Percentiles rank a stretch among this genome's conserved stretches.
These are phyloP conservation scores for Oryza officinalis DNA, from an alignment of 176 grass and related monocot genomes.

Conservation along the genomic window DNA sequence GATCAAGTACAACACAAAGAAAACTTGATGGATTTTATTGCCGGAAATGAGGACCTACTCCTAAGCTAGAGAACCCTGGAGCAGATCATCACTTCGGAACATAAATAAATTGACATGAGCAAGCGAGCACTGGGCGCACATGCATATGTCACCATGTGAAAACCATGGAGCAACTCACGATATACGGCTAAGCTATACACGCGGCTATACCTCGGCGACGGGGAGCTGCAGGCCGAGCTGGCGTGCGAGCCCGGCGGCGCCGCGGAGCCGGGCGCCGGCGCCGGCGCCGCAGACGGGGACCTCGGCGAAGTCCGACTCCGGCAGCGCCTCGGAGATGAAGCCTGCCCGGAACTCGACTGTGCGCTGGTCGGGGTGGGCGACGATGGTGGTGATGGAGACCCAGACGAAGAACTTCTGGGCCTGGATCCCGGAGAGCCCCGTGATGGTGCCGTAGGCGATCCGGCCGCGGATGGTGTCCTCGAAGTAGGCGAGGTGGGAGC, in stretches of 20 bases:
- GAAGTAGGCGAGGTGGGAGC: slow-evolving; percentile 62
- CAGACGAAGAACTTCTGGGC: slow-evolving; percentile 82
- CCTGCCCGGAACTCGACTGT: slow-evolving; percentile 63
- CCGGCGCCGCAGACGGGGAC: slow-evolving; percentile 42
- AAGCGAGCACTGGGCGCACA: too few relatives aligned
- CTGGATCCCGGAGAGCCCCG: slow-evolving; percentile 65
- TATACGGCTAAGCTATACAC: too few relatives aligned
- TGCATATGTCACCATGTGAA: too few relatives aligned
- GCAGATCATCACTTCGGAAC: too few relatives aligned
- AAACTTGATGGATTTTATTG: too few relatives aligned
- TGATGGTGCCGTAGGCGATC: slow-evolving; percentile 59
- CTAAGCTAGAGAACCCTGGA: too few relatives aligned
- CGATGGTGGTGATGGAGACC: slow-evolving; percentile 60
- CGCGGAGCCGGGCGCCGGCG: slow-evolving; percentile 28
- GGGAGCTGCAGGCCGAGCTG: slow-evolving; percentile 47
- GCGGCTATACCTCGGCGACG: not conserved
- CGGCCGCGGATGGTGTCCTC: slow-evolving; percentile 51
- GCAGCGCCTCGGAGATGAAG: slow-evolving; percentile 46
- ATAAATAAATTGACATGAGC: too few relatives aligned
- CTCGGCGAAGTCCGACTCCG: slow-evolving; percentile 36
- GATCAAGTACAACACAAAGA: too few relatives aligned
- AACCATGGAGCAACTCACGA: too few relatives aligned
- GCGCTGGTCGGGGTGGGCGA: slow-evolving; percentile 47
- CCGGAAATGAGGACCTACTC: too few relatives aligned
- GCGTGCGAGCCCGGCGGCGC: slow-evolving; percentile 40